Evolutionary conservation across 306 rosid genomes (phyloP).

Genomic region (Heteromeles arbutifolia): DNA sequence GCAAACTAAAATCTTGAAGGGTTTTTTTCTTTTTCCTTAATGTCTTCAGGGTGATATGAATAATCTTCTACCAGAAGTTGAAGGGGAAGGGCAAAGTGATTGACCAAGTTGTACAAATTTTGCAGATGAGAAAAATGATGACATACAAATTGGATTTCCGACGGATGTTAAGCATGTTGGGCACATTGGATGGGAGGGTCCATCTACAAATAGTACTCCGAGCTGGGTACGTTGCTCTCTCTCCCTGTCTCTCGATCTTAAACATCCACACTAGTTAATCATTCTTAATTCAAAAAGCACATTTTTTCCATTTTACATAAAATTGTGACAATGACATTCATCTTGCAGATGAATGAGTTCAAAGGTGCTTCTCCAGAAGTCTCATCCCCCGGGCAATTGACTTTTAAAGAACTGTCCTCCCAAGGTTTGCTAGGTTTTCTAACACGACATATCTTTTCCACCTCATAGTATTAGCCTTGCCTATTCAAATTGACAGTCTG

Average conservation of each 20-base stretch:
- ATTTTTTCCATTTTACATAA: background rate
- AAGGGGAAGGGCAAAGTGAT: background rate
- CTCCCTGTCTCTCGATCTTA: background rate
- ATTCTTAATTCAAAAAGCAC: background rate
- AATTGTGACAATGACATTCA: background rate
- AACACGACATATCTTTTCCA: background rate
- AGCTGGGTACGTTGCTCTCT: constrained; percentile 29
- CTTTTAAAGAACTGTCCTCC: constrained; percentile 22
- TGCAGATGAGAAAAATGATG: constrained; percentile 75
- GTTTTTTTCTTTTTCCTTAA: background rate
- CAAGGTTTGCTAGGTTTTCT: constrained; percentile 41
- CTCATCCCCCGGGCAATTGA: constrained; percentile 19
- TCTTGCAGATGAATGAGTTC: constrained; percentile 62
- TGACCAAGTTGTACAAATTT: background rate
- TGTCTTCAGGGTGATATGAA: background rate
- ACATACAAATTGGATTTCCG: constrained; percentile 83
- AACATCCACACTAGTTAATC: background rate
- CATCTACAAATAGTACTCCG: constrained; percentile 29
- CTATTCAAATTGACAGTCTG: background rate
- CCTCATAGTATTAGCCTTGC: background rate
- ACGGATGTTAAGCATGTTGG: constrained; percentile 77
- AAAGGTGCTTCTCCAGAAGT: constrained; percentile 29
- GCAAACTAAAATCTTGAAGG: background rate
- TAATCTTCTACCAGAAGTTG: background rate
- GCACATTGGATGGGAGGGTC: constrained; percentile 50